Conservation (phyloP, 2,329 filamentous ascomycete species). For the Penicillium sp. region DNA sequence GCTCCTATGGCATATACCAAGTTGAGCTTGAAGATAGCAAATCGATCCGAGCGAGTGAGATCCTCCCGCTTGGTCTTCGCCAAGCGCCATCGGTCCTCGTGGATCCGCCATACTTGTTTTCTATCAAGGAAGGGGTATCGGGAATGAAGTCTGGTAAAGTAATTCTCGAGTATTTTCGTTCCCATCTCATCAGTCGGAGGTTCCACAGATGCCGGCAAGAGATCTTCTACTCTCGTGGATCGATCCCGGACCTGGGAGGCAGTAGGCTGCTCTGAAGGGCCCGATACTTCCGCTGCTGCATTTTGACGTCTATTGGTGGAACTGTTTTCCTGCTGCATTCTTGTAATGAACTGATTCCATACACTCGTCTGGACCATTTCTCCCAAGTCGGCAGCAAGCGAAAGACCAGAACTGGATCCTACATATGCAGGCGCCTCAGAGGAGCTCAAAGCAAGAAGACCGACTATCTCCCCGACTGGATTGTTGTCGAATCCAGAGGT, state of each 20-base stretch:
- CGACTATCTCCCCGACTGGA: conserved; percentile 46
- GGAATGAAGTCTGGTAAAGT: conserved; percentile 47
- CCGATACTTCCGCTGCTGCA: neutral
- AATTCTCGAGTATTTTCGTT: conserved; percentile 44
- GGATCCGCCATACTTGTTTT: conserved; percentile 45
- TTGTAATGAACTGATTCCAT: conserved; percentile 50
- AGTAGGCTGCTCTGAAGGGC: conserved; percentile 17
- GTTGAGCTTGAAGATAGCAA: conserved; percentile 51
- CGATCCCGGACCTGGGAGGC: conserved; percentile 25
- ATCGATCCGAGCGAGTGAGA: conserved; percentile 38
- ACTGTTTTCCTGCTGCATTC: conserved; percentile 19
- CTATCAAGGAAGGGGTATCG: conserved; percentile 52
- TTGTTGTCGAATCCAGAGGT: conserved; percentile 33
- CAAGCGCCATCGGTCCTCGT: conserved; percentile 41
- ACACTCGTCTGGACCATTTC: conserved; percentile 55
- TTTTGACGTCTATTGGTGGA: conserved; percentile 16
- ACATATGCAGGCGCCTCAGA: conserved; percentile 50
- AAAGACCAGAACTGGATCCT: conserved; percentile 49
- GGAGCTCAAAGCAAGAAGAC: conserved; percentile 47
- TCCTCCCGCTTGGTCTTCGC: conserved; percentile 37
- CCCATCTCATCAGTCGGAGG: conserved; percentile 49
- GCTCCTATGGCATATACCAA: conserved; percentile 53
- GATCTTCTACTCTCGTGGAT: conserved; percentile 31
- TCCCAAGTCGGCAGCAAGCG: conserved; percentile 49
- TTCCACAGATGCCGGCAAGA: conserved; percentile 44